Base-by-base conservation (phyloP, 768 basidiomycete species). In the Butyriboletus loyo region DNA sequence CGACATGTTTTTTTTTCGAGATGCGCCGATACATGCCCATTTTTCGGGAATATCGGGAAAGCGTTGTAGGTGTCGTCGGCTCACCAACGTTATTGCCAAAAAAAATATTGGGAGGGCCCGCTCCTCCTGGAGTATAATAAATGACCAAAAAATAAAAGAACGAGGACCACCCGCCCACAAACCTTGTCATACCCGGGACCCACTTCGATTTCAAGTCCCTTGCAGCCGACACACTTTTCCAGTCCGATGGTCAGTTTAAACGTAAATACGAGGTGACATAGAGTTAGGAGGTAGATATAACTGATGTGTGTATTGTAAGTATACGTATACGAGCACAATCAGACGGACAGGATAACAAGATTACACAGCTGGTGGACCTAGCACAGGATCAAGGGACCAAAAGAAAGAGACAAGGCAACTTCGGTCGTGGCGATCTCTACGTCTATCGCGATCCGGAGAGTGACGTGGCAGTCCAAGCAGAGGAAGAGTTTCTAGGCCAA, bases 281-380 rank as follows among this genome's bases (percentile, higher is more conserved):
- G 47, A 50, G 55, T 54, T 64, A 60, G 47, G 59, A 46, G 39
- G 59, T 64, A 64, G 63, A 65, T 64, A 54, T 54, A 54, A 46
- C 46, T 51, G 59, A 57, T 55, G 28, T 25, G 45, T 51, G 46
- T 46, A 50, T 34, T 56, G 56, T 59, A 55, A 57, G 61, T 63
- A 60, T 60, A 54, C 49, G 50, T 62, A 63, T 59, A 54, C 50
- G 50, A 37, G 41, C 50, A 34, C 44, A 30, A 40, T 31, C 25
- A 39, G 34, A 55, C 39, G 45, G 24, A 31, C 42, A 5, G 40
- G 32, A 22, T 49, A 54, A 57, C 63, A 62, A 54, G 56, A 64
- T 64, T 65, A 64, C 27, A 58, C 48, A 50, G 48, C 36, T 37
- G 22, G 38, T 41, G 43, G 21, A 39, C 32, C 31, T 31, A 46